Base-by-base conservation (phyloP, 371 early-diverging fungal species). In the Sporodiniella umbellata region DNA sequence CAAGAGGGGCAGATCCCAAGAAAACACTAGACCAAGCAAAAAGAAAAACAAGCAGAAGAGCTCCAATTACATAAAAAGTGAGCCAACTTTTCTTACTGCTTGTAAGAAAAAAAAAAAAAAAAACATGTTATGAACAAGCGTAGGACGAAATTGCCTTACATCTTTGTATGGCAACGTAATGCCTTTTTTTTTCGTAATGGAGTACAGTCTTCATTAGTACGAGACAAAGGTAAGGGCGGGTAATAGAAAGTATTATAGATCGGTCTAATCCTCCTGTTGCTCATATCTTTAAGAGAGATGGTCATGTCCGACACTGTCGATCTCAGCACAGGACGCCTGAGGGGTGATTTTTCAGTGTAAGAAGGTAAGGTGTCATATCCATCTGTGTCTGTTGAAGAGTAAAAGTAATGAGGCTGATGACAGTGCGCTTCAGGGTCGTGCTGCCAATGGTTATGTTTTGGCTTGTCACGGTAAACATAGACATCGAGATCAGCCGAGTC, bases 401-500 rank as follows among this genome's bases (percentile, higher is more conserved):
- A 56, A 49, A 49, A 56, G 39, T 54, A 43, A 45, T 49, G 48
- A 43, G 24, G 43, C n/a, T 43, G 25, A 3, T 43, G 25, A 19
- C 26, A 26, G 10, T 23, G 25, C 12, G 8, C n/a, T 19, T 43
- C 24, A 43, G n/a, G 14, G 5, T 23, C 26, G 14, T 43, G 4
- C 12, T 43, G 6, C 23, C 59, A 48, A 53, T 22, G 53, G 45
- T 18, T 48, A 26, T 17, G 48, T 38, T 55, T 58, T 8, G 64
- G 48, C 17, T 65, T 62, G 42, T 67, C 72, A 17, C 68, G 59
- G 22, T 72, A 72, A 11, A 72, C 69, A 52, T 64, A 72, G 10
- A 51, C 53, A 37, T 72, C 73, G 8, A 60, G 48, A 45, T 72
- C 73, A 47, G 68, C 73, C 14, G 73, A 68, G 46, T 68, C 69